Percentiles rank a stretch among this genome's conserved stretches.
These are phyloP conservation scores for Plectosphaerella cucumerina DNA, from an alignment of 2,329 filamentous ascomycete species.

Conservation along the genomic window DNA sequence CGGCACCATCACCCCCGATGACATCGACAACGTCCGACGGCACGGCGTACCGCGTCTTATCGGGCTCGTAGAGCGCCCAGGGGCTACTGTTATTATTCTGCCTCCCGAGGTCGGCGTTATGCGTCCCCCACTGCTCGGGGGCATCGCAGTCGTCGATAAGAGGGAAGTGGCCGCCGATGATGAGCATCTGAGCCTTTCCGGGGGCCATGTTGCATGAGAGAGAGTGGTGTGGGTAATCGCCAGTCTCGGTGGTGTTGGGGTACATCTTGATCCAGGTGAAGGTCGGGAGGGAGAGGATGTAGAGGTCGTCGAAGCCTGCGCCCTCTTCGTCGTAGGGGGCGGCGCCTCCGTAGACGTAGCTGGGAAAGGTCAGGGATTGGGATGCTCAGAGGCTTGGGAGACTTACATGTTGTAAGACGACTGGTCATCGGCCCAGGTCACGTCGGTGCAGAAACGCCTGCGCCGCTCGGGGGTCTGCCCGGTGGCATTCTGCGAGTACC, in stretches of 20 bases:
- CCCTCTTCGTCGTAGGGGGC: conserved; percentile 36
- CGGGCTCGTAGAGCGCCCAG: conserved; percentile 48
- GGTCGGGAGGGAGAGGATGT: conserved; percentile 57
- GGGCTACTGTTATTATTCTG: conserved; percentile 38
- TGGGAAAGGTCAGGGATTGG: conserved; percentile 17
- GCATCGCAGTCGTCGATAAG: conserved; percentile 45
- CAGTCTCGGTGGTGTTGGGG: conserved; percentile 33
- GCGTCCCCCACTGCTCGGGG: conserved; percentile 47
- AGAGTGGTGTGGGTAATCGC: conserved; percentile 45
- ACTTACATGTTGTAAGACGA: conserved; percentile 62
- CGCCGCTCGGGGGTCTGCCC: conserved; percentile 49
- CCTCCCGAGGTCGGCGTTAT: conserved; percentile 50
- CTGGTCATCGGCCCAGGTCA: conserved; percentile 52
- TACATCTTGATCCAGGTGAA: conserved; percentile 60
- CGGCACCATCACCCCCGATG: conserved; percentile 46
- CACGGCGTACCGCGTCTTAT: conserved; percentile 48
- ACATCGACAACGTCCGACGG: conserved; percentile 44
- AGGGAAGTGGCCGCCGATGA: conserved; percentile 58
- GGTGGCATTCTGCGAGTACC: conserved; percentile 55
- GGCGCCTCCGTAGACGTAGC: conserved; percentile 58
- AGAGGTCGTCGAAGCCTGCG: conserved; percentile 56
- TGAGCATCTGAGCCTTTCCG: conserved; percentile 54
- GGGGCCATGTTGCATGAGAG: conserved; percentile 53
- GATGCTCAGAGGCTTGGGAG: background rate
- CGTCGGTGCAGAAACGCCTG: conserved; percentile 58